A percentile compares a stretch with the other conserved stretches of the same genome.
Conservation (phyloP, 768 basidiomycete genomes). For the Tephrocybe sp. region DNA sequence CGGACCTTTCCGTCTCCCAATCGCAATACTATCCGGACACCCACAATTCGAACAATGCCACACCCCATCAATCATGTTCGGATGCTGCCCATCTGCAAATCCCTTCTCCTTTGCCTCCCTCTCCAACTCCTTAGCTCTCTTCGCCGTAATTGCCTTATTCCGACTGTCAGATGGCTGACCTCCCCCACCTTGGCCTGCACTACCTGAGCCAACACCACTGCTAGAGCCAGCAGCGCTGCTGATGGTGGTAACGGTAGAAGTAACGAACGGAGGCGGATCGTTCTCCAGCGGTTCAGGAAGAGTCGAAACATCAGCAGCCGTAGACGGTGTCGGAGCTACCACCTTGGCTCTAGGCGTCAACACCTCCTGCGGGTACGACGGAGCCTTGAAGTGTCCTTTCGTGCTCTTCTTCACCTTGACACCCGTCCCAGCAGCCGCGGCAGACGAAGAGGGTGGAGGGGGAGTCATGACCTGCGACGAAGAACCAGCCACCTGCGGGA, state of each 20-base stretch:
- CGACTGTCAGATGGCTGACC: constrained; percentile 37
- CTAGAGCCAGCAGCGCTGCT: no score
- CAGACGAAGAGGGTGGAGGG: constrained; percentile 2
- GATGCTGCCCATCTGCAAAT: constrained; percentile 78
- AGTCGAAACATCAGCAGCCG: constrained; percentile 60
- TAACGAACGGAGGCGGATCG: constrained; percentile 44
- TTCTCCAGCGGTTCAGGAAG: constrained; percentile 60
- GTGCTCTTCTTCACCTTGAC: constrained; percentile 17
- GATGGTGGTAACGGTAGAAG: constrained; percentile 4
- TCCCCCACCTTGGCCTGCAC: constrained; percentile 8
- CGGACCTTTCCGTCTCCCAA: constrained; percentile 86
- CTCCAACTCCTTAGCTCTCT: constrained; percentile 71
- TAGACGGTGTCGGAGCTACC: constrained; percentile 59
- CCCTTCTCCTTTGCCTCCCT: constrained; percentile 82
- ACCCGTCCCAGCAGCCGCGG: neutral
- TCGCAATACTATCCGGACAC: constrained; percentile 81
- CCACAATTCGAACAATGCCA: constrained; percentile 98
- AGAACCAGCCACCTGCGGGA: constrained; percentile 40
- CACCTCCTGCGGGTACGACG: constrained; percentile 50
- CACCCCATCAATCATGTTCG: constrained; percentile 76
- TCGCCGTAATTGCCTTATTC: constrained; percentile 49
- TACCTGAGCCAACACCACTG: no score
- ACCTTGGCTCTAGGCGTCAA: no score
- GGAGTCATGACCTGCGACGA: neutral
- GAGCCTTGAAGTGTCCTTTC: constrained; percentile 75